These are phyloP conservation scores for Persicaria maculosa DNA, from an alignment of 148 eudicot species.

Conservation along the genomic window DNA sequence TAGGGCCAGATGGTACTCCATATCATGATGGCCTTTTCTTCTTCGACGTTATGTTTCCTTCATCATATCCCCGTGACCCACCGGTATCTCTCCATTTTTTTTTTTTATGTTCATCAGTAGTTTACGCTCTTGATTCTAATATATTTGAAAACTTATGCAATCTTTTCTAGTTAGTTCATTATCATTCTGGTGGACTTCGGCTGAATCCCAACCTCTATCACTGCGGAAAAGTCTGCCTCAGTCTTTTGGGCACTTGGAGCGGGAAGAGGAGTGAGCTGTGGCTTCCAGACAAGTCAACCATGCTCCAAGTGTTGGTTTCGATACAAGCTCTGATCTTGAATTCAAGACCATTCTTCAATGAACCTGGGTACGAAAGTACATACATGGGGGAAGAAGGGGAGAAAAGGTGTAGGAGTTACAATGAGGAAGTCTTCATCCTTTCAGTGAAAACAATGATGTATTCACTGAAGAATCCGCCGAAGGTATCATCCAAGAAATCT, in stretches of 20 bases:
- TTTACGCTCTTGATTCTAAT: neutral
- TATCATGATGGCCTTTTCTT: slow-evolving; percentile 83
- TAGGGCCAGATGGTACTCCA: slow-evolving; percentile 78
- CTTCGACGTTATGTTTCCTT: slow-evolving; percentile 63
- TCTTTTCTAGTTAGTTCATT: slow-evolving; percentile 48
- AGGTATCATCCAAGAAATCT: slow-evolving; percentile 32
- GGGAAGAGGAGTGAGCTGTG: slow-evolving; percentile 63
- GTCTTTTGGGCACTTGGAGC: slow-evolving; percentile 83
- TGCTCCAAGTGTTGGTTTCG: slow-evolving; percentile 88
- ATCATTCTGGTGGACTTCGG: slow-evolving; percentile 75
- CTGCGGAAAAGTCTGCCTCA: slow-evolving; percentile 88
- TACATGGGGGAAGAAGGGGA: slow-evolving; percentile 34
- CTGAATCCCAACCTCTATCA: slow-evolving; percentile 79
- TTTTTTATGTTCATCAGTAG: neutral
- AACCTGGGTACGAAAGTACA: slow-evolving; percentile 59
- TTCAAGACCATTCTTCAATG: slow-evolving; percentile 74
- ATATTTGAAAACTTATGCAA: neutral
- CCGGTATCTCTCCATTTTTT: slow-evolving; percentile 39
- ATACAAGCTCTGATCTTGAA: slow-evolving; percentile 79
- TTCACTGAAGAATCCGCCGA: slow-evolving; percentile 62
- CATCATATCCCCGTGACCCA: slow-evolving; percentile 53
- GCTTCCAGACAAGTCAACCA: slow-evolving; percentile 67
- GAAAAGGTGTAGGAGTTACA: slow-evolving; percentile 42
- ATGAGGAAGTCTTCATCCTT: slow-evolving; percentile 45
- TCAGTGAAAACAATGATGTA: slow-evolving; percentile 73